Evolutionary conservation across 768 basidiomycete species (phyloP).

Genomic region (Amanita rubescens): DNA sequence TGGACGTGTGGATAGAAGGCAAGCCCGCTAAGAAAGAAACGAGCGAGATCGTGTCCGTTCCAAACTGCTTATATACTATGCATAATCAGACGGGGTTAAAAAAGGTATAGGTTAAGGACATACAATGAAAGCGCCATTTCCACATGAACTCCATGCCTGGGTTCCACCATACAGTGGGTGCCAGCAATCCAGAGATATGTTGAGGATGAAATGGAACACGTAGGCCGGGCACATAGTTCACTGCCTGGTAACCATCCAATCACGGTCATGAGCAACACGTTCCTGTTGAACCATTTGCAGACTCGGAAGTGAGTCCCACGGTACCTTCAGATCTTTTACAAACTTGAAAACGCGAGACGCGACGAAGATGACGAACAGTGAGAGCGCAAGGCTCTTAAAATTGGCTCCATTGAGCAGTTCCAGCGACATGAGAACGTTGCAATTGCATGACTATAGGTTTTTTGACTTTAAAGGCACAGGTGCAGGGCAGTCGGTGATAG

Average conservation of each 20-base stretch:
- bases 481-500: too few species aligned
- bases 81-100: constrained; percentile 14
- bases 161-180: too few species aligned
- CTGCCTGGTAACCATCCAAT: constrained; percentile 10
- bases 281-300: neutral
- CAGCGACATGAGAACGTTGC: too few species aligned
- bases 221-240: constrained; percentile 18
- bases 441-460: too few species aligned
- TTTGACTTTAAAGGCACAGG: too few species aligned
- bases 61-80: constrained; percentile 27
- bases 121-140: too few species aligned
- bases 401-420: too few species aligned
- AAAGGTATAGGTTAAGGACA: constrained; percentile 9
- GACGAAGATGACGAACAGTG: too few species aligned
- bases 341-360: too few species aligned
- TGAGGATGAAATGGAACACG: constrained; percentile 22
- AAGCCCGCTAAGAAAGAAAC: constrained; percentile 31
- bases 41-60: constrained; percentile 33
- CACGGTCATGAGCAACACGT: neutral
- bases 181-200: too few species aligned
- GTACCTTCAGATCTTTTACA: neutral
- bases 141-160: too few species aligned
- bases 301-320: neutral
- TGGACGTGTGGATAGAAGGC: constrained; percentile 33
- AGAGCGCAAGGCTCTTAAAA: too few species aligned